Base-by-base conservation (phyloP, 2,329 filamentous ascomycete genomes). In the Trichoderma arundinaceum region DNA sequence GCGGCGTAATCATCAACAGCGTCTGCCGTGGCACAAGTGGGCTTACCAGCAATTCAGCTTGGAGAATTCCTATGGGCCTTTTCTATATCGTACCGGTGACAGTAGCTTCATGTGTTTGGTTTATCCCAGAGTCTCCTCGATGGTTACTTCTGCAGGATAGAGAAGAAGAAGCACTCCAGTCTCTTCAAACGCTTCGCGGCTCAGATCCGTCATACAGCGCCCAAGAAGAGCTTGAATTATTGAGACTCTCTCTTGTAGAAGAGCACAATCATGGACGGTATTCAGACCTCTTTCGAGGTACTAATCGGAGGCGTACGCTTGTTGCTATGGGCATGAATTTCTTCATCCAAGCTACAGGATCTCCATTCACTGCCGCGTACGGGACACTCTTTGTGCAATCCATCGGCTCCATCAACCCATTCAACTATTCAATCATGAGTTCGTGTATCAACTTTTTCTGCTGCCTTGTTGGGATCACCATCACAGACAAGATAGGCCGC, bases 261-360 rank as follows among this genome's bases (percentile, higher is more conserved):
- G 58, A 61, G 35, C 58, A 61, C 28, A 61, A 61, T 4, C 35
- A 61, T 15, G 58, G 58, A 19, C 19, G 19, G 1, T 61, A 61
- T 51, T 41, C 43, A 3, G 58, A 61, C 1, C 58, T 61, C 8
- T 61, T 61, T 3, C 44, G 46, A 15, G 46, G 58, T 9, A 61
- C 44, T 1, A 61, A 61, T n/a, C 58, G 58, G 13, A 61, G 58
- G 35, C 58, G 58, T 5, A 61, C 58, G 28, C 44, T 61, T 41
- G 46, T 61, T 9, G 58, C 58, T 17, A 61, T 61, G 44, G 58
- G 58, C 46, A 61, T 61, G 58, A 61, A 61, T 13, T 61, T 61
- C 4, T 61, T 61, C 5, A 61, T 61, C 32, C 58, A 61, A 22
- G 58, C 58, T 35, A 61, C 58, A 13, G 58, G 58, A 33, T 61